These are phyloP conservation scores for Endotrypanum monterogeii DNA, from an alignment of 208 protist species.

Conservation along the genomic window DNA sequence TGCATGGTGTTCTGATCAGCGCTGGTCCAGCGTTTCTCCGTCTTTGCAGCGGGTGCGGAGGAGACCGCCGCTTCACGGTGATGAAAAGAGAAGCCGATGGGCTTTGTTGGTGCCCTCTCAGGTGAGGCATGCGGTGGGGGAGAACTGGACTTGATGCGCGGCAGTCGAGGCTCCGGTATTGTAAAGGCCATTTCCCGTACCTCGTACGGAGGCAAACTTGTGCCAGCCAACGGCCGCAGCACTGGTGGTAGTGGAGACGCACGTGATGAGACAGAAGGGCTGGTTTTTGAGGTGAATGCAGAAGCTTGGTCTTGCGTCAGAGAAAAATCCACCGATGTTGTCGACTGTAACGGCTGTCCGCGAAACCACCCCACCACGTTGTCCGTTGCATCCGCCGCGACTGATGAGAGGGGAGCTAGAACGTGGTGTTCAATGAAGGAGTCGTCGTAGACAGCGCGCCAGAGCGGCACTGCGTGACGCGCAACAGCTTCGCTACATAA, in stretches of 20 bases:
- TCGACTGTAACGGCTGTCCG: conserved; percentile 3
- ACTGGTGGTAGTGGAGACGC: conserved; percentile 4
- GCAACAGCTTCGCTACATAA: conserved; percentile 33
- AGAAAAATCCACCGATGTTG: conserved; percentile 2
- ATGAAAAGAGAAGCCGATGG: conserved; percentile 41
- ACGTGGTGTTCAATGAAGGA: conserved; percentile 50
- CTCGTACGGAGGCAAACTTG: conserved; percentile 56
- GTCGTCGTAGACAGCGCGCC: conserved; percentile 57
- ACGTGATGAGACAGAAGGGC: neutral
- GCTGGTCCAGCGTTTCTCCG: neutral
- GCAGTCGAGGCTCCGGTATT: conserved; percentile 61
- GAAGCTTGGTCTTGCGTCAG: neutral
- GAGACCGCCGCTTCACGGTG: conserved; percentile 9
- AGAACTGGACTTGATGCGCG: conserved; percentile 30
- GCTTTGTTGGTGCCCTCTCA: conserved; percentile 29
- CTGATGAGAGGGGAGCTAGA: conserved; percentile 27
- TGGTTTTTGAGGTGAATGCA: neutral
- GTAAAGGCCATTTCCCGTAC: conserved; percentile 79
- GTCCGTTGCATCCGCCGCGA: conserved; percentile 25
- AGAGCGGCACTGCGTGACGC: conserved; percentile 44
- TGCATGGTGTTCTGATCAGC: neutral
- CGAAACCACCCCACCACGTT: conserved; percentile 28
- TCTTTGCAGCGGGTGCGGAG: neutral
- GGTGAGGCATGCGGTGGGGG: neutral
- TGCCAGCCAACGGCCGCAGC: conserved; percentile 12